Evolutionary conservation across 2,329 filamentous ascomycete species (phyloP).

Genomic region (Sclerotinia nivalis): DNA sequence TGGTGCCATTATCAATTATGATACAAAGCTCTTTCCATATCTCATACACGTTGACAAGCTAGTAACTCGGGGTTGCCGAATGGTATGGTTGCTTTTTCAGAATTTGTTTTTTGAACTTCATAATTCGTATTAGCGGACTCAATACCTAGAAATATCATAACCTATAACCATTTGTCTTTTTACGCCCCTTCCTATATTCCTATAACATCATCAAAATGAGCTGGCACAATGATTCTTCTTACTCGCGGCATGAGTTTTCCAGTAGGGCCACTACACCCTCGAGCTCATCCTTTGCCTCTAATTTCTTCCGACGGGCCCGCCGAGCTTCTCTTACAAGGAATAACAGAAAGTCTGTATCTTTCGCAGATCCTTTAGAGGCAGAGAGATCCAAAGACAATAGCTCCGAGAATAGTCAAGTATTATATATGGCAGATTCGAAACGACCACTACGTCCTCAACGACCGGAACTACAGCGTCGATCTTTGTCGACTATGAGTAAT

Average conservation of each 20-base stretch:
- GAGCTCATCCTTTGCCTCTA: background rate
- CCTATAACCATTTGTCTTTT: conserved; percentile 11
- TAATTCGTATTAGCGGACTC: background rate
- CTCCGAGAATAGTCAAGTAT: conserved; percentile 34
- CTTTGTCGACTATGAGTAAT: conserved; percentile 37
- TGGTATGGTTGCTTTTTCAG: background rate
- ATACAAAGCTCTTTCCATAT: conserved; percentile 4
- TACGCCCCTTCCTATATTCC: conserved; percentile 5
- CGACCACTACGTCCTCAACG: conserved; percentile 13
- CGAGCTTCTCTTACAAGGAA: conserved; percentile 20
- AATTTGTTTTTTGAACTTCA: background rate
- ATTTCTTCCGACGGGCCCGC: conserved; percentile 17
- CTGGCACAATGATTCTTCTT: conserved; percentile 14
- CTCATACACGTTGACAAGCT: background rate
- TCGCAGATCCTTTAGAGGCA: conserved; percentile 3
- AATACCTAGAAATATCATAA: conserved; percentile 15
- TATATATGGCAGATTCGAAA: conserved; percentile 31
- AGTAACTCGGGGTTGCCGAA: background rate
- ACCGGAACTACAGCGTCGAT: conserved; percentile 26
- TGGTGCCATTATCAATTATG: too few relatives aligned
- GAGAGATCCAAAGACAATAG: conserved; percentile 21
- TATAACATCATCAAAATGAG: conserved; percentile 13
- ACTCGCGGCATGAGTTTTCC: conserved; percentile 15
- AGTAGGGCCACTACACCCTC: background rate
- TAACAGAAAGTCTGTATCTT: conserved; percentile 18